Evolutionary conservation across 208 protist species (phyloP), one percentile per base, ranked within the genome.

Genomic region (Leishmania aethiopica): DNA sequence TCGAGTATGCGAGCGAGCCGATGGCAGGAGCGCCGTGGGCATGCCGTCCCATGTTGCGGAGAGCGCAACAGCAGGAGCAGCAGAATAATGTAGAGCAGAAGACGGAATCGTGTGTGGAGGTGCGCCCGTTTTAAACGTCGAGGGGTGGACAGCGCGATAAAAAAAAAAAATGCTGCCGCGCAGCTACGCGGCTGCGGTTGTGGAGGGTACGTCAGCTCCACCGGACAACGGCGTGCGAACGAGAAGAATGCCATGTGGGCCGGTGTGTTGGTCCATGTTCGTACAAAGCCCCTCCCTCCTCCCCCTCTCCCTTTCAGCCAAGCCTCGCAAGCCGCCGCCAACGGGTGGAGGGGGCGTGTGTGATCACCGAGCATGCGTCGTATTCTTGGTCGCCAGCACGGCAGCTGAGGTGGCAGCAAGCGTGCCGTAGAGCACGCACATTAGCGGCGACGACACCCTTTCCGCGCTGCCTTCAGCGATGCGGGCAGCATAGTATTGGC

Each of bases 401-500:
- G 55, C 75, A 51, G 32, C n/a, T 67, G 64, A 62, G 17, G 40
- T 25, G 42, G 55, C 53, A 13, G 47, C n/a, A 28, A 84, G 42
- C 11, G n/a, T n/a, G 28, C 40, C 59, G 25, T 71, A 80, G 3
- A 80, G 45, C 45, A 57, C 19, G 11, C 22, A 53, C 77, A 80
- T 73, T 42, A 62, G 1, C 28, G 37, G 32, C 25, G 37, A 15
- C 4, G 84, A 42, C 22, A 87, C 0, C 77, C 70, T 67, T 1
- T 42, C 35, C 22, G 80, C 53, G 45, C 78, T 79, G 42, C 81
- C 84, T 47, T 81, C 57, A 3, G 81, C 19, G 19, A 86, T 83
- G n/a, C 78, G 73, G 6, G 57, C 67, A 15, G 86, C 82, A 42
- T 71, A 74, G n/a, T 74, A 40, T 71, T 89, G 86, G 2, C 77